Percentiles rank a stretch among this genome's conserved stretches.
Evolutionary conservation across 1,139 yeast genomes (phyloP).

Genomic region (Hemisphaericaspora xylanilytica): DNA sequence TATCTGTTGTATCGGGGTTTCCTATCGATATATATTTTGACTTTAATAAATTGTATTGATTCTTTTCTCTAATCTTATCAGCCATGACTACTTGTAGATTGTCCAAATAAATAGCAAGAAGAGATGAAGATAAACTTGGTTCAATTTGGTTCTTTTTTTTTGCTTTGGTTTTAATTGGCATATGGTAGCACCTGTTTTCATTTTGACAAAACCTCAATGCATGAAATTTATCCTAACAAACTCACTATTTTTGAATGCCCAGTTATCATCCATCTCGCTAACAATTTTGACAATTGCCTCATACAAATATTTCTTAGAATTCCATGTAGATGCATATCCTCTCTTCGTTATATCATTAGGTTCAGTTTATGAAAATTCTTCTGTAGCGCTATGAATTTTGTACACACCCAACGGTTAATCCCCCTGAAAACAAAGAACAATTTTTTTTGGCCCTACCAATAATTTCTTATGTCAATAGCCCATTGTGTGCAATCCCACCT

Average conservation of each 20-base stretch:
- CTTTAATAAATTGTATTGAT: conserved; percentile 59
- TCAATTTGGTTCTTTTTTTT: background rate
- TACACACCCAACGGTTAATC: conserved; percentile 1
- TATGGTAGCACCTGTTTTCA: too few species aligned
- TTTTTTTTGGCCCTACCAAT: too few species aligned
- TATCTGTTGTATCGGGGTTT: conserved; percentile 55
- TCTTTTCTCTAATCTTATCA: conserved; percentile 66
- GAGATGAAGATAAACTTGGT: background rate
- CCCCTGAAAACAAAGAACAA: too few species aligned
- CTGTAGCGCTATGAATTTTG: background rate
- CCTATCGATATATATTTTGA: conserved; percentile 71
- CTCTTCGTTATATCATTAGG: background rate
- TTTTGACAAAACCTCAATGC: too few species aligned
- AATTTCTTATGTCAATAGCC: too few species aligned
- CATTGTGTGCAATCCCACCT: too few species aligned
- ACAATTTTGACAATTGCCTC: background rate
- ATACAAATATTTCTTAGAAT: background rate
- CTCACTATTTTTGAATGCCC: background rate
- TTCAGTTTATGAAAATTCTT: background rate
- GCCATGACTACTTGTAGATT: conserved; percentile 51
- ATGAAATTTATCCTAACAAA: too few species aligned
- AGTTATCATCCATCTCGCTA: background rate
- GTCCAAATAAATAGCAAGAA: too few species aligned
- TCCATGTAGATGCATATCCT: background rate
- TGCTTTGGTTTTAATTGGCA: too few species aligned